Conservation (phyloP, 2,329 filamentous ascomycete genomes). For the Exophiala sp. region DNA sequence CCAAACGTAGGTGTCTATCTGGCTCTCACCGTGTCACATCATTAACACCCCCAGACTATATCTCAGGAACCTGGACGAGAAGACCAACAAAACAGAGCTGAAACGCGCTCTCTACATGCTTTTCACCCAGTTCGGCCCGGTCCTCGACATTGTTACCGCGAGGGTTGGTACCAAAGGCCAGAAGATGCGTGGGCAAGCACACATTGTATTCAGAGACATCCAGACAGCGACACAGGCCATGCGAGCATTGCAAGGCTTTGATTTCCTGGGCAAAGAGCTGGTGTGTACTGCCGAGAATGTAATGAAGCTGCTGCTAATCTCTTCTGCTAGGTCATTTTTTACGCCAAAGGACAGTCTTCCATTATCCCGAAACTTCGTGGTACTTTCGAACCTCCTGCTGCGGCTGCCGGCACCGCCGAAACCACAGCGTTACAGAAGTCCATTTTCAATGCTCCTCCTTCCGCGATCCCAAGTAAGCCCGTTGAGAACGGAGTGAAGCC, state of each 20-base stretch:
- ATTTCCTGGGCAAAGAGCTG: slow-evolving; percentile 80
- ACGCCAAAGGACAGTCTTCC: slow-evolving; percentile 85
- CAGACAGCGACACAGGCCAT: slow-evolving; percentile 93
- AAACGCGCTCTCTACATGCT: slow-evolving; percentile 85
- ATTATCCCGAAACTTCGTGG: slow-evolving; percentile 88
- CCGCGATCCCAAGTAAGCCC: slow-evolving; percentile 49
- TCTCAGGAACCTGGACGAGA: slow-evolving; percentile 81
- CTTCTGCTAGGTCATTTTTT: slow-evolving; percentile 72
- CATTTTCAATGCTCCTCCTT: slow-evolving; percentile 66
- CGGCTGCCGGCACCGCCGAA: slow-evolving; percentile 53
- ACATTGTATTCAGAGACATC: slow-evolving; percentile 84
- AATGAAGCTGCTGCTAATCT: neutral
- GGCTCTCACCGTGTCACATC: slow-evolving; percentile 7
- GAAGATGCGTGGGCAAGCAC: slow-evolving; percentile 95
- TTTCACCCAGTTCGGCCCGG: slow-evolving; percentile 88
- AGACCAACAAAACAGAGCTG: slow-evolving; percentile 84
- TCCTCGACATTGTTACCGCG: slow-evolving; percentile 79
- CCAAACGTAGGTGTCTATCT: slow-evolving; percentile 61
- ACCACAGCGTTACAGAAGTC: slow-evolving; percentile 74
- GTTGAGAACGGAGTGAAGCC: slow-evolving; percentile 38
- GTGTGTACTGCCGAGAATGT: slow-evolving; percentile 35
- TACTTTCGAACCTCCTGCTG: slow-evolving; percentile 69
- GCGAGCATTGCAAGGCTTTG: slow-evolving; percentile 79
- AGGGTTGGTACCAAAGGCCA: slow-evolving; percentile 63
- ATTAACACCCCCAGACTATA: slow-evolving; percentile 64